These are phyloP conservation scores for Cucumis cinereus DNA, from an alignment of 306 rosid genomes.

Conservation along the genomic window DNA sequence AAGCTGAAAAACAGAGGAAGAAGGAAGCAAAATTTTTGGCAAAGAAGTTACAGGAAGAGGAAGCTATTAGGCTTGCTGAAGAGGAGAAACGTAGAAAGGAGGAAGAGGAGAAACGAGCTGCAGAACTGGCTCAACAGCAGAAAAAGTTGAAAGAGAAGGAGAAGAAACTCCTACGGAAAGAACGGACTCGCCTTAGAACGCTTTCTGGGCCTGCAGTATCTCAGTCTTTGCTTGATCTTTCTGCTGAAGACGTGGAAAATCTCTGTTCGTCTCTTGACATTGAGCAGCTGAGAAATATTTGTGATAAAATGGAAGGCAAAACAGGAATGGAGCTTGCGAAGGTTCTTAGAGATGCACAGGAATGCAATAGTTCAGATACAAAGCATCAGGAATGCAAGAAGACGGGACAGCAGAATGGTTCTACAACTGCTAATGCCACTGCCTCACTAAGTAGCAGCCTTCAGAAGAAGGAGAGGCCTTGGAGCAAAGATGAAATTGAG, in stretches of 20 bases:
- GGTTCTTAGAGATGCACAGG: conserved; percentile 41
- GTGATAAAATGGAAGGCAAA: conserved; percentile 63
- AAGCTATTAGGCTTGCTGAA: conserved; percentile 71
- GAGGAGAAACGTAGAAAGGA: conserved; percentile 60
- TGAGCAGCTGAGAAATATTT: conserved; percentile 51
- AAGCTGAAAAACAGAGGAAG: conserved; percentile 83
- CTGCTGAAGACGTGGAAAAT: conserved; percentile 62
- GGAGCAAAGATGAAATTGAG: conserved; percentile 90
- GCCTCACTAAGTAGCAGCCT: conserved; percentile 22
- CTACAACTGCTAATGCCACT: conserved; percentile 36
- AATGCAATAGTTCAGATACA: conserved; percentile 26
- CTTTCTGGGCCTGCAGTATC: conserved; percentile 48
- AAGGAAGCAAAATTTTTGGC: conserved; percentile 73
- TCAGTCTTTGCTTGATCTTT: conserved; percentile 34
- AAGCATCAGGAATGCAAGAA: conserved; percentile 31
- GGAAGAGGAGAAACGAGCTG: conserved; percentile 70
- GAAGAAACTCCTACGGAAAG: conserved; percentile 92
- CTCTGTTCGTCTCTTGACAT: conserved; percentile 59
- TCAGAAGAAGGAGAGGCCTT: conserved; percentile 87
- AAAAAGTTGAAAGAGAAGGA: conserved; percentile 84
- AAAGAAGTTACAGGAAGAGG: conserved; percentile 85
- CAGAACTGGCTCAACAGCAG: conserved; percentile 73
- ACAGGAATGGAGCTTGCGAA: conserved; percentile 35
- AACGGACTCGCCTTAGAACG: conserved; percentile 66
- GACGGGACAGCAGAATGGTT: conserved; percentile 40